phyloP scores from a whole-genome alignment of 768 basidiomycete species.

The Tylopilus felleus region DNA sequence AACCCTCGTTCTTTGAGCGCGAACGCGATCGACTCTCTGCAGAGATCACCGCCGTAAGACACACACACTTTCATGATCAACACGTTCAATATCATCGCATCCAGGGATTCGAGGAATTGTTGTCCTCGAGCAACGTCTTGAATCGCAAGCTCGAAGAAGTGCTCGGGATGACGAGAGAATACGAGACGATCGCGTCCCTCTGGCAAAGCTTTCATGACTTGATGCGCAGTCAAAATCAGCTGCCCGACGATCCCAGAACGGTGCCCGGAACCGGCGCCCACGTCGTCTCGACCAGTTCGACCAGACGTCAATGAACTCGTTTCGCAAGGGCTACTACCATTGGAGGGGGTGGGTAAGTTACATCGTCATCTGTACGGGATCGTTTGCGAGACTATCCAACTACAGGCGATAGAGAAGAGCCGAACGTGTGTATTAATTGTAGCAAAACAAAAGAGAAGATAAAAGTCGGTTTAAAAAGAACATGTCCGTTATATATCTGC shows the following conservation, averaged over 20 bases:
- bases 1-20: slow-evolving; percentile 67
- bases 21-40: slow-evolving; percentile 72
- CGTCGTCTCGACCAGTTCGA: slow-evolving; percentile 39
- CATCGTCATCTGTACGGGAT: slow-evolving; percentile 18
- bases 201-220: slow-evolving; percentile 81
- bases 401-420: slow-evolving; percentile 33
- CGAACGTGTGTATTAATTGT: slow-evolving; percentile 31
- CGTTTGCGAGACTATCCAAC: slow-evolving; percentile 36
- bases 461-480: slow-evolving; percentile 20
- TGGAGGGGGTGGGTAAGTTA: slow-evolving; percentile 16
- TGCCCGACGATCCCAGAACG: slow-evolving; percentile 32
- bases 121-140: slow-evolving; percentile 79
- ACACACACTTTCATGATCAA: neutral
- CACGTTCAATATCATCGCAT: neutral
- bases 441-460: slow-evolving; percentile 31
- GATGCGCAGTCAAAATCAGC: slow-evolving; percentile 54
- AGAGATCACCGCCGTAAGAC: slow-evolving; percentile 69
- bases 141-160: slow-evolving; percentile 94
- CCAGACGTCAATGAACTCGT: slow-evolving; percentile 20
- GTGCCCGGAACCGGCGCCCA: slow-evolving; percentile 72
- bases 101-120: slow-evolving; percentile 84
- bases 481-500: slow-evolving; percentile 46
- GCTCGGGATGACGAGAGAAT: slow-evolving; percentile 87
- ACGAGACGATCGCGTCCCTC: slow-evolving; percentile 80
- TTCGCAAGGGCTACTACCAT: slow-evolving; percentile 1